Evolutionary conservation across 2,329 filamentous ascomycete genomes (phyloP).

Genomic region (Pleoardoris graminearum): DNA sequence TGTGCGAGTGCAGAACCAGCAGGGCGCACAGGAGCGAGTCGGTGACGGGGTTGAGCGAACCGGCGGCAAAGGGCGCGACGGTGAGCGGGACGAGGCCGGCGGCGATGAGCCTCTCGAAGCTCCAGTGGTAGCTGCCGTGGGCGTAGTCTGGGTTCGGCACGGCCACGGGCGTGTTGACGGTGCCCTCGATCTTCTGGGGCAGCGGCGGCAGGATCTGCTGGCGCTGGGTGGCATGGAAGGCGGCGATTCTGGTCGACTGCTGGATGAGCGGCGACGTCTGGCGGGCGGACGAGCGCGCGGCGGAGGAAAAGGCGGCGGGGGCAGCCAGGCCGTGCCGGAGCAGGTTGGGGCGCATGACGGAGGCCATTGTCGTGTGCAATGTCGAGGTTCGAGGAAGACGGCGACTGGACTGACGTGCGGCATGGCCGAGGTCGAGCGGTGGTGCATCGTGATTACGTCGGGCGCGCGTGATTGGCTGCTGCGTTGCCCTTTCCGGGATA

Average conservation of each 20-base stretch:
- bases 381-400: constrained; percentile 10
- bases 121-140: constrained; percentile 98
- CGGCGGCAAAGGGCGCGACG: constrained; percentile 87
- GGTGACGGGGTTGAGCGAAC: constrained; percentile 83
- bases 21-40: constrained; percentile 84
- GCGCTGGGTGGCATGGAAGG: constrained; percentile 83
- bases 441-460: constrained; percentile 4
- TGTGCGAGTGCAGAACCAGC: constrained; percentile 89
- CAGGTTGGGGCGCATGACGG: constrained; percentile 55
- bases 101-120: constrained; percentile 83
- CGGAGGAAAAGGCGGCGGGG: constrained; percentile 49
- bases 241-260: constrained; percentile 61
- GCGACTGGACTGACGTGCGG: constrained; percentile 8
- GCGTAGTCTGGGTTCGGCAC: constrained; percentile 72
- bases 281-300: constrained; percentile 44
- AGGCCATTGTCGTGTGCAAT: constrained; percentile 52
- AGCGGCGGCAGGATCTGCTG: constrained; percentile 78
- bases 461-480: constrained; percentile 13
- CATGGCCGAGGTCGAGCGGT: constrained; percentile 10
- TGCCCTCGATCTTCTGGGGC: constrained; percentile 82
- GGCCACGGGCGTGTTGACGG: constrained; percentile 81
- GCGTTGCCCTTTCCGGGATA: constrained; percentile 7
- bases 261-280: constrained; percentile 37
- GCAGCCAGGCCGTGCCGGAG: constrained; percentile 52
- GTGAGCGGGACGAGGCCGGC: constrained; percentile 82